These are phyloP conservation scores for Xenosphaeropsis pyriputrescens DNA, from an alignment of 2,329 filamentous ascomycete species.

Conservation along the genomic window DNA sequence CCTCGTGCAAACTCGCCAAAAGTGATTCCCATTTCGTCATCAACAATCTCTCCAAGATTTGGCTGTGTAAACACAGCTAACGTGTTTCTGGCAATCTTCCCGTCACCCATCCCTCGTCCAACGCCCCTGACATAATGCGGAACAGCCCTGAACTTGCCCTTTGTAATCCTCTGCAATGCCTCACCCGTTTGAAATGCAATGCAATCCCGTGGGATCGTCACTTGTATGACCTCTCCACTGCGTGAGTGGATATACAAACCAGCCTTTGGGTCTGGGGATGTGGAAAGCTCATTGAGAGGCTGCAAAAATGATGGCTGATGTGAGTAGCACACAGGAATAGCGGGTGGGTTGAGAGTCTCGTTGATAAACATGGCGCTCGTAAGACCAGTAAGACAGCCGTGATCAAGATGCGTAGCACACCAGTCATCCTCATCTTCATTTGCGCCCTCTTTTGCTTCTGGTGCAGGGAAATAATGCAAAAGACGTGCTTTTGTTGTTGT, in stretches of 20 bases:
- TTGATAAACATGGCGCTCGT: slow-evolving; percentile 96
- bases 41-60: slow-evolving; percentile 69
- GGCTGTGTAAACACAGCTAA: slow-evolving; percentile 95
- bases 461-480: slow-evolving; percentile 74
- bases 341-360: slow-evolving; percentile 35
- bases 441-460: slow-evolving; percentile 17
- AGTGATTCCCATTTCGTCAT: slow-evolving; percentile 47
- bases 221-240: slow-evolving; percentile 70
- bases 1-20: slow-evolving; percentile 60
- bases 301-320: slow-evolving; percentile 20
- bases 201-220: slow-evolving; percentile 80
- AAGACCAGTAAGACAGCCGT: slow-evolving; percentile 84
- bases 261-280: slow-evolving; percentile 68
- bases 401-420: slow-evolving; percentile 85
- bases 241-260: slow-evolving; percentile 92
- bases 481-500: slow-evolving; percentile 83
- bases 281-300: slow-evolving; percentile 53
- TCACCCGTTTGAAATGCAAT: slow-evolving; percentile 95
- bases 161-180: slow-evolving; percentile 77
- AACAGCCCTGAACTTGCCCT: slow-evolving; percentile 84
- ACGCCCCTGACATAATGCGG: slow-evolving; percentile 88
- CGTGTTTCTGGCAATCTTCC: slow-evolving; percentile 64
- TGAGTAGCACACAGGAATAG: slow-evolving; percentile 14
- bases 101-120: slow-evolving; percentile 33
- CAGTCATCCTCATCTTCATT: slow-evolving; percentile 61